Conservation (phyloP, 1,284 basidiomycete genomes). For the Cerioporus squamosus region DNA sequence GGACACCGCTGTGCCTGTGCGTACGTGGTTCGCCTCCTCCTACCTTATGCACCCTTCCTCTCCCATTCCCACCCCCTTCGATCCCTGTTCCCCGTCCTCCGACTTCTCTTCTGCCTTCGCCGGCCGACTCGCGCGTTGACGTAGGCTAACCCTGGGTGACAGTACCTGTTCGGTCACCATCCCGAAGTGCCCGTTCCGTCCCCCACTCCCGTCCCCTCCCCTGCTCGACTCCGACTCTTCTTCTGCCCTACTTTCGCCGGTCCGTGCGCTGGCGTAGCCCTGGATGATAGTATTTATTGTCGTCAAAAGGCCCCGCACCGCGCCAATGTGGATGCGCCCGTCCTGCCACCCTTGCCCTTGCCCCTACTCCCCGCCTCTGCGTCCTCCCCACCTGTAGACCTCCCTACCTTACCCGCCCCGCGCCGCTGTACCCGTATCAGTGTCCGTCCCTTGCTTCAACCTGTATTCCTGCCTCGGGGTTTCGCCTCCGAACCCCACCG, state of each 20-base stretch:
- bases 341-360: not conserved
- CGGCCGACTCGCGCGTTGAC: too few relatives aligned
- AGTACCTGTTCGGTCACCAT: too few relatives aligned
- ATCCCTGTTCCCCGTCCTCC: not conserved
- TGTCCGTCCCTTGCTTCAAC: too few relatives aligned
- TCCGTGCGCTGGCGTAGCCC: slow-evolving; percentile 7
- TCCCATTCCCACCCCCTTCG: not conserved
- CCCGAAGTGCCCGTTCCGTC: too few relatives aligned
- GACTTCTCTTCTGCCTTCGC: not conserved
- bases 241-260: not conserved
- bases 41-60: not conserved
- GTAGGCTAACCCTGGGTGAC: too few relatives aligned
- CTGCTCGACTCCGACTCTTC: not conserved
- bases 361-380: not conserved
- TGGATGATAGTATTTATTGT: slow-evolving; percentile 29
- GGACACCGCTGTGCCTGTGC: not conserved
- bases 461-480: not conserved
- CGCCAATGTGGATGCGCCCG: slow-evolving; percentile 3
- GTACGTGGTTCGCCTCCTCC: not conserved
- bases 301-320: slow-evolving; percentile 22
- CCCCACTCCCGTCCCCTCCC: too few relatives aligned
- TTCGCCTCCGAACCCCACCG: too few relatives aligned
- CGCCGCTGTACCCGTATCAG: too few relatives aligned
- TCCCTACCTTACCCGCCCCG: too few relatives aligned
- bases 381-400: not conserved